Evolutionary conservation across 345 rosid species (phyloP).

Genomic region (Salix purpurea): DNA sequence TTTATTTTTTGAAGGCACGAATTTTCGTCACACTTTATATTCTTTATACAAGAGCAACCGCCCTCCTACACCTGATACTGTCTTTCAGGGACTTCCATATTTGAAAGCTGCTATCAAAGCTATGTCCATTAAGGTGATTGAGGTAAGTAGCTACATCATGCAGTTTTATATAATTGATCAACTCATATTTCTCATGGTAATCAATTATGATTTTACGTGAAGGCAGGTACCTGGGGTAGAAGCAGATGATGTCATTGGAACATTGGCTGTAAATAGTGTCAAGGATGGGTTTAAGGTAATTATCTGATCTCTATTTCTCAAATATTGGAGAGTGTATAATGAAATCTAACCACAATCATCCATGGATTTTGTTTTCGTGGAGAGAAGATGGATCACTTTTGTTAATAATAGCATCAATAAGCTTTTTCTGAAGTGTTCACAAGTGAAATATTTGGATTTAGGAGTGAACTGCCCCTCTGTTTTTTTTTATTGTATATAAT

Average conservation of each 20-base stretch:
- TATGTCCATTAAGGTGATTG: constrained; percentile 87
- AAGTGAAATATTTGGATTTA: too few species aligned
- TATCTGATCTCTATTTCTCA: constrained; percentile 4
- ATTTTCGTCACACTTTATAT: constrained; percentile 82
- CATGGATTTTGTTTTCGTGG: not conserved
- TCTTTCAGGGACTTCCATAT: constrained; percentile 90
- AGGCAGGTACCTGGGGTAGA: constrained; percentile 94
- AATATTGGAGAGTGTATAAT: not conserved
- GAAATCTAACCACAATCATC: not conserved
- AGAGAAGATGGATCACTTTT: not conserved
- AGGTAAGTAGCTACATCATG: constrained; percentile 47
- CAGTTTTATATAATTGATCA: constrained; percentile 7
- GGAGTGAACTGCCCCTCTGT: too few species aligned
- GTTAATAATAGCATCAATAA: too few species aligned
- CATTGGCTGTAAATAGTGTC: constrained; percentile 80
- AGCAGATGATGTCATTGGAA: constrained; percentile 98
- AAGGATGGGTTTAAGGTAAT: constrained; percentile 74
- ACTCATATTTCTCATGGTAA: constrained; percentile 17
- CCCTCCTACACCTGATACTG: constrained; percentile 91
- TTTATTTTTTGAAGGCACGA: constrained; percentile 48
- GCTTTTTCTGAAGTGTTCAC: too few species aligned
- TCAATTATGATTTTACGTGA: constrained; percentile 26
- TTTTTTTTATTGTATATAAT: too few species aligned
- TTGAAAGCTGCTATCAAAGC: constrained; percentile 95
- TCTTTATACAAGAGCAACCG: constrained; percentile 89